Base-by-base conservation (phyloP, 495 filamentous ascomycete species). In the Cladorrhinum samala region DNA sequence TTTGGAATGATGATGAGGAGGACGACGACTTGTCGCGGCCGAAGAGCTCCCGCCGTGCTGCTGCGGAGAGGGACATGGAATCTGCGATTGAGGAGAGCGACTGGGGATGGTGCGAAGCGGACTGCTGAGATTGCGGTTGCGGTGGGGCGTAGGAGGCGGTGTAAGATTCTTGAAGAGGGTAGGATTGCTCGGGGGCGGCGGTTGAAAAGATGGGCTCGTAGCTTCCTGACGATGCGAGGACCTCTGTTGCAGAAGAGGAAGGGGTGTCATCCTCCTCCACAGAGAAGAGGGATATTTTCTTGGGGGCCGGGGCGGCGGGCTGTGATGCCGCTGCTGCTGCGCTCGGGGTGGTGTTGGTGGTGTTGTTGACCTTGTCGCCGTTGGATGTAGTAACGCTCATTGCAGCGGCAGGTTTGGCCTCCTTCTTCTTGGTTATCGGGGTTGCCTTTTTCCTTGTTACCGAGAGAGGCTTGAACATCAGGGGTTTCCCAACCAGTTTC, bases 391-490 rank as follows among this genome's bases (percentile, higher is more conserved):
- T n/a, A n/a, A n/a, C n/a, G n/a, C n/a, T n/a, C n/a, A n/a, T 21
- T 4, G n/a, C 3, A 17, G 45, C 5, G 4, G 43, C 11, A 20
- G 50, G 30, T 8, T 17, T 19, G 7, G 38, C 3, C 11, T 37
- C 38, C 49, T 61, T 60, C 41, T 57, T 54, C 27, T 59, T 64
- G 36, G 52, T 59, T 17, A 58, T 55, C 25, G 19, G 37, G 2
- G 46, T 45, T 24, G 53, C 53, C 50, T 84, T 86, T 44, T 84
- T 86, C 39, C 86, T 73, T 17, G 79, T 78, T 8, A 95, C 89
- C 2, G 89, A 94, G 20, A 95, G 67, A 1, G 91, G 91, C 64
- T 85, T 89, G 68, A 96, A 95, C 81, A 89, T 90, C 61, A 87
- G 81, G 18, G 88, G 77, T 56, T 89, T 91, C 5, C 86, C 88